Evolutionary conservation across 139 green algal genomes (phyloP).

Genomic region (Chlorella sorokiniana): DNA sequence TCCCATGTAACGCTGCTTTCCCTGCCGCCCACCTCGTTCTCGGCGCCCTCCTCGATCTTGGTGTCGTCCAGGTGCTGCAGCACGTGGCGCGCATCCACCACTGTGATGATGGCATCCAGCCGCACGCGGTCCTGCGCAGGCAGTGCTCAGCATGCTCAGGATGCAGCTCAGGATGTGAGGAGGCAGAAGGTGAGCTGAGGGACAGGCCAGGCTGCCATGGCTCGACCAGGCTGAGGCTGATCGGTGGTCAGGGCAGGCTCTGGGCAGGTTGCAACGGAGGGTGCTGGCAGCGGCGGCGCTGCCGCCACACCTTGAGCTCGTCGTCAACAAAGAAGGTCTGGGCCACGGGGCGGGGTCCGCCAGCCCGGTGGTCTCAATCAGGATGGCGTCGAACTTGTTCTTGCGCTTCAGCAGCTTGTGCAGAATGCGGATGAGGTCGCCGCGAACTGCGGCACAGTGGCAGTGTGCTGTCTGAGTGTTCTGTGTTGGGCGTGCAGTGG

Average conservation of each 20-base stretch:
- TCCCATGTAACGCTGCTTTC: not conserved
- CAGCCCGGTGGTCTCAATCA: constrained; percentile 97
- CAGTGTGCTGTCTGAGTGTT: too few species aligned
- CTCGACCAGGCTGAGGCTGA: too few species aligned
- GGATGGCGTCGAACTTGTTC: constrained; percentile 86
- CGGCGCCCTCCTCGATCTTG: constrained; percentile 77
- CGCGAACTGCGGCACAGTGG: constrained; percentile 91
- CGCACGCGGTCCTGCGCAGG: not conserved
- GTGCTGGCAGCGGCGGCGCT: too few species aligned
- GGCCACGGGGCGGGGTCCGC: constrained; percentile 87
- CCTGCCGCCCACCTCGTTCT: constrained; percentile 64
- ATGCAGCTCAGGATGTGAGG: not conserved
- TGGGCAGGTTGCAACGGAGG: not conserved
- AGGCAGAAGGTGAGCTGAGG: not conserved
- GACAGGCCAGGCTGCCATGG: too few species aligned
- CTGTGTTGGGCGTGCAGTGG: too few species aligned
- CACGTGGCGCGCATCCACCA: constrained; percentile 84
- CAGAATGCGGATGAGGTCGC: constrained; percentile 88
- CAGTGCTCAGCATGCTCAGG: not conserved
- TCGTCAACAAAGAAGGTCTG: constrained; percentile 92
- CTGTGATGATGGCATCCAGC: constrained; percentile 79
- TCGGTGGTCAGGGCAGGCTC: too few species aligned
- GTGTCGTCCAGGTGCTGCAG: constrained; percentile 80
- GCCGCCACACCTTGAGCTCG: constrained; percentile 2
- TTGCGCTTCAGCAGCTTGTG: constrained; percentile 73